Percentiles rank a stretch among this genome's conserved stretches.
Evolutionary conservation across 805 yeast species (phyloP).

Genomic region (Ogataea corticis): DNA sequence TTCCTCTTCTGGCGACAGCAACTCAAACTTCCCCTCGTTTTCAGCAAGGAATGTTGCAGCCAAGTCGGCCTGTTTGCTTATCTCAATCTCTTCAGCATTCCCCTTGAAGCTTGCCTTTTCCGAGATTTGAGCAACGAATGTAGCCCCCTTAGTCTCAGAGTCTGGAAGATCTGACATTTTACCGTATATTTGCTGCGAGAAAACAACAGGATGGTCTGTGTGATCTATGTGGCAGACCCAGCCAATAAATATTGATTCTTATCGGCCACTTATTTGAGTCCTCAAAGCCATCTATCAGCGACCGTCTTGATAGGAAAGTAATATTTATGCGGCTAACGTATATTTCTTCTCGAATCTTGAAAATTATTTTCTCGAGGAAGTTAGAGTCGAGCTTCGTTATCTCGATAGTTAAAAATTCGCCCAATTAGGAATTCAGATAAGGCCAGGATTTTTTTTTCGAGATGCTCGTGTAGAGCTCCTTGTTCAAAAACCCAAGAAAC

Average conservation of each 20-base stretch:
- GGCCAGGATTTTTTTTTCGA: neutral
- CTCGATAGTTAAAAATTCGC: constrained; percentile 1
- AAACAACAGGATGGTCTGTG: too few species aligned
- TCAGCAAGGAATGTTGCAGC: constrained; percentile 10
- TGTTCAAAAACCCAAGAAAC: too few species aligned
- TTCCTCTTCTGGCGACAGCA: constrained; percentile 20
- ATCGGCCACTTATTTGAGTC: neutral
- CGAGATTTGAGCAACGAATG: neutral
- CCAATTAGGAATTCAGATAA: constrained; percentile 1
- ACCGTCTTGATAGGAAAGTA: too few species aligned
- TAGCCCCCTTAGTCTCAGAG: neutral
- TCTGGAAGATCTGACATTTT: neutral
- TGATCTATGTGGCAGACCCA: too few species aligned
- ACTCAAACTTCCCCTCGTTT: constrained; percentile 21
- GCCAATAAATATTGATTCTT: neutral
- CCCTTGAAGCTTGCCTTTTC: neutral
- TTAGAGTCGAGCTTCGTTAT: constrained; percentile 6
- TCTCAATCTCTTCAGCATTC: neutral
- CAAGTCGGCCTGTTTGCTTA: constrained; percentile 6
- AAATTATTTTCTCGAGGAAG: constrained; percentile 2
- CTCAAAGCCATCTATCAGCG: too few species aligned
- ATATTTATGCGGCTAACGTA: too few species aligned
- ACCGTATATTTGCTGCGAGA: too few species aligned
- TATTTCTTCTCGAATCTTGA: neutral
- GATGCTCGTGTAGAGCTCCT: constrained; percentile 11